Evolutionary conservation across 164 flowering plant species (phyloP), one percentile per base, ranked within the genome.

Genomic region (Sedum album): DNA sequence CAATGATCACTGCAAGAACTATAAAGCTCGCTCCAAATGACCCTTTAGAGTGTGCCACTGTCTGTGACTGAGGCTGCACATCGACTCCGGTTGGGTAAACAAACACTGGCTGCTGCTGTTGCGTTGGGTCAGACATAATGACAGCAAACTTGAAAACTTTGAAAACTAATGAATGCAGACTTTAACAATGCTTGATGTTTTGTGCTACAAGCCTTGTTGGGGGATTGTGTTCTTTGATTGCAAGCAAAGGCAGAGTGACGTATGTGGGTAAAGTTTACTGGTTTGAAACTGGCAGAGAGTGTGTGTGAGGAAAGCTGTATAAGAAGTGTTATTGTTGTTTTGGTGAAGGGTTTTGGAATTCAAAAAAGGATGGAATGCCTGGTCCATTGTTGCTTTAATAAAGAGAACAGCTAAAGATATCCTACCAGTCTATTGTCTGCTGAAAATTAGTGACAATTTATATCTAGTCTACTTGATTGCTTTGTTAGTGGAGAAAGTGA

Each of bases 401-500:
- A 57, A 57, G 62, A 57, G 33, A 57, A 20, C 17, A 28, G 62
- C 33, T 57, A 57, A 57, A 57, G 62, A 57, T 57, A 57, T 57
- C 28, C 33, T 57, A 30, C 14, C 35, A 57, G 28, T 57, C 20
- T 28, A 33, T 57, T 57, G 62, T 57, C 20, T 28, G 15, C 33
- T 57, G 62, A 55, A 6, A 2, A 57, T 28, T 33, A 28, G 20
- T 18, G 62, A 57, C 20, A 57, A 13, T 44, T 41, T 44, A 7
- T 35, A 8, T 48, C 4, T 17, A 18, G 6, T 2, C 26, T 26
- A 4, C 8, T 6, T 55, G 60, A 57, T 57, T 57, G 62, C 62
- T 57, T 57, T 57, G 62, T 57, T 57, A 57, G 62, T 57, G 62
- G 62, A 57, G 62, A 57, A 57, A 26, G 62, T 26, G 62, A 28